phyloP scores from a whole-genome alignment of 257 asterid species.

The Echites panduratus region DNA sequence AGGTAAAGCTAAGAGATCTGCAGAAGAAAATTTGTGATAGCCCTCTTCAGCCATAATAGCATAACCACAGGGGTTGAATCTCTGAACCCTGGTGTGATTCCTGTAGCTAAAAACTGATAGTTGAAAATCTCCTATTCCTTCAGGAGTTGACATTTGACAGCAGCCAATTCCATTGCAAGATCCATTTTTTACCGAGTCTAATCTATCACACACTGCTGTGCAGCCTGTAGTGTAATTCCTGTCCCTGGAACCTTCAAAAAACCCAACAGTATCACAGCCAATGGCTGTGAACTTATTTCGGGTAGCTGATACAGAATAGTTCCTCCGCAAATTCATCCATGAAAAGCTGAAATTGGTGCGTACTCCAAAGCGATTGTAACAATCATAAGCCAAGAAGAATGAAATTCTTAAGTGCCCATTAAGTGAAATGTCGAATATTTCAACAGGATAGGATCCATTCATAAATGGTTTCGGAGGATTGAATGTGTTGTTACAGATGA shows the following conservation, averaged over 20 bases:
- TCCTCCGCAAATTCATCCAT: background rate
- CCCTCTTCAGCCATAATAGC: too few species aligned
- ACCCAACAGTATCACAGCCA: slow-evolving; percentile 32
- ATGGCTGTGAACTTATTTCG: slow-evolving; percentile 20
- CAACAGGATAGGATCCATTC: background rate
- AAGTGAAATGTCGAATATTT: slow-evolving; percentile 19
- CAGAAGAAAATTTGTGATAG: too few species aligned
- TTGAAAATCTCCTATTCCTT: too few species aligned
- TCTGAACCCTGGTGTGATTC: too few species aligned
- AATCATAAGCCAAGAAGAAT: slow-evolving; percentile 17
- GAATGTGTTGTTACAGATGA: background rate
- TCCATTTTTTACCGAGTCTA: slow-evolving; percentile 4
- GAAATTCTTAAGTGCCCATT: slow-evolving; percentile 20
- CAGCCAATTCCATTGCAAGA: slow-evolving; percentile 32
- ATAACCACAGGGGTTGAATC: background rate
- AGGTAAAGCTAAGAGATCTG: too few species aligned
- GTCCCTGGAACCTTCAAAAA: slow-evolving; percentile 1
- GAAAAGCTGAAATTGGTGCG: background rate
- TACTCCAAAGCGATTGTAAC: slow-evolving; percentile 16
- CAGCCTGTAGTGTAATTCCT: slow-evolving; percentile 17
- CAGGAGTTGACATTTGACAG: slow-evolving; percentile 20
- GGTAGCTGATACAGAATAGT: slow-evolving; percentile 17
- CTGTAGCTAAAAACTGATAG: too few species aligned
- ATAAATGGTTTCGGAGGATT: background rate
- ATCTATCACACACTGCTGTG: slow-evolving; percentile 18